phyloP scores from a whole-genome alignment of 768 basidiomycete genomes.

The Hygrophorus russula region DNA sequence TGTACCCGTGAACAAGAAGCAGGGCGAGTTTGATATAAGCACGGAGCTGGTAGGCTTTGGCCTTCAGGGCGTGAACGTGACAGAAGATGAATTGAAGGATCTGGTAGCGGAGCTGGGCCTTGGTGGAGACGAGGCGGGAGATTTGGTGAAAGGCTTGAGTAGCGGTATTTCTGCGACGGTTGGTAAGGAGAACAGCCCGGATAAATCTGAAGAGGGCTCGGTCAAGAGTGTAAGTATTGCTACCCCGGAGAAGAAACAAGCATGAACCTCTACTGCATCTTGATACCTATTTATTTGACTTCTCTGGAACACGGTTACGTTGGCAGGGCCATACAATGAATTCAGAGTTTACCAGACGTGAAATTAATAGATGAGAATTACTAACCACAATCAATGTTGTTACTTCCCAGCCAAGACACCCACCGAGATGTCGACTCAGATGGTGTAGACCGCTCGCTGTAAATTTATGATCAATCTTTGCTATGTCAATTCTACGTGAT shows the following conservation, averaged over 20 bases:
- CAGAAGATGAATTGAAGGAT: conserved; percentile 60
- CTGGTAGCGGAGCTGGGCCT: conserved; percentile 70
- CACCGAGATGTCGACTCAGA: conserved; percentile 45
- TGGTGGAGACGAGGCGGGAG: conserved; percentile 64
- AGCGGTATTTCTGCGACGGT: conserved; percentile 11
- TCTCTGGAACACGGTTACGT: too few species aligned
- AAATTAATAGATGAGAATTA: background rate
- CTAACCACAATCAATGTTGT: conserved; percentile 48
- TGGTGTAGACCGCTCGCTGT: conserved; percentile 52
- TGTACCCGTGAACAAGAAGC: conserved; percentile 44
- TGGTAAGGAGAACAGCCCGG: too few species aligned
- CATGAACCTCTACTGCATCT: too few species aligned
- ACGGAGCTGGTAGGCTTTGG: conserved; percentile 61
- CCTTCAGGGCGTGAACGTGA: conserved; percentile 66
- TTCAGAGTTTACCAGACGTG: conserved; percentile 18
- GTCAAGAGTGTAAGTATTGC: too few species aligned
- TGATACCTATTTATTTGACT: too few species aligned
- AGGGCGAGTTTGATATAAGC: conserved; percentile 51
- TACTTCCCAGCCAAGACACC: conserved; percentile 45
- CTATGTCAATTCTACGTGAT: conserved; percentile 51
- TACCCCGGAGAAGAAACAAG: too few species aligned
- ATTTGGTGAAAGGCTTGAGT: conserved; percentile 56
- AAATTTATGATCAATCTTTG: conserved; percentile 50
- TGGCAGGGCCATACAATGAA: too few species aligned
- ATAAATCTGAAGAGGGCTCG: too few species aligned